Base-by-base conservation (phyloP, 352 stramenopile species). In the Globisporangium perplexum region DNA sequence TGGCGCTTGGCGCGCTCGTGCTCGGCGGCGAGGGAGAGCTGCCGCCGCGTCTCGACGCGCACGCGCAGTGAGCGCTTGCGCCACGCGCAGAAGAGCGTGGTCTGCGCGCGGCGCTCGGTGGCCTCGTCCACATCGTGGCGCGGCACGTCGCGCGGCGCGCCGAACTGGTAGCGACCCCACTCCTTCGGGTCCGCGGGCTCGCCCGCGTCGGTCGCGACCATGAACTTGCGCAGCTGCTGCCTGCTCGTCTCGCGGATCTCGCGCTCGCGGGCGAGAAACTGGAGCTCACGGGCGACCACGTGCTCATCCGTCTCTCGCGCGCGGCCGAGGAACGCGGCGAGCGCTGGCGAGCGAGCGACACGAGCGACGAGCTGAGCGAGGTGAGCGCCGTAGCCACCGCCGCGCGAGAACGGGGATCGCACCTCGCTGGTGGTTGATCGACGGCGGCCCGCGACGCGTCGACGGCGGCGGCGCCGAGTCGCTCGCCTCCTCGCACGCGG, bases 201-300 rank as follows among this genome's bases (percentile, higher is more conserved):
- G 45, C 81, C 69, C 47, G 68, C 50, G 38, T 90, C 77, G 1
- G 76, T 87, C 22, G 74, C 76, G 23, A 90, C 51, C 79, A 90
- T 90, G 59, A 80, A 90, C 53, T 82, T 81, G 14, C 64, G 74
- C 38, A 90, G 48, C 55, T 88, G 79, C 36, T 50, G 56, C 48
- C 72, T 82, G 58, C 65, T 82, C 4, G 72, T 82, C 41, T 84
- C 66, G n/a, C 73, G 73, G 31, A 87, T 71, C 12, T 68, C 55
- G 20, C 72, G 61, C 53, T 87, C 69, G 38, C 77, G 66, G 36
- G 82, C 74, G n/a, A 90, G 68, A 43, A 84, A 85, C 10, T 74
- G 57, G 51, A 69, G 68, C 51, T 90, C 79, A 24, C 72, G 66
- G 4, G 56, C 64, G 24, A 88, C 45, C 8, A 85, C 52, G 10